Percentiles rank a stretch among this genome's conserved stretches.
Evolutionary conservation across 2,329 filamentous ascomycete genomes (phyloP).

Genomic region (Colletotrichum gloeosporioides): DNA sequence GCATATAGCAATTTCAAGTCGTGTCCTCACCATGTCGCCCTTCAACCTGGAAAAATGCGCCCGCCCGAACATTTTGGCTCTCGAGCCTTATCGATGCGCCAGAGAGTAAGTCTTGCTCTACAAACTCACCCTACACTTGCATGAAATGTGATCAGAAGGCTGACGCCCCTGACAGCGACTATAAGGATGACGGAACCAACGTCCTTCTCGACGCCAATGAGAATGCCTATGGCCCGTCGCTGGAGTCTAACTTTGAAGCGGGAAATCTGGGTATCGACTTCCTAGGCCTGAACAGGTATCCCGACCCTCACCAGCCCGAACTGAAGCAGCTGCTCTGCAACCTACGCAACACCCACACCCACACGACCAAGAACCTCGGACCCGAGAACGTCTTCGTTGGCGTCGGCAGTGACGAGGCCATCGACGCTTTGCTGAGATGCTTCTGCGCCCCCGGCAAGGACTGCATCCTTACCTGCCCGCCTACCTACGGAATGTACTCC

Average conservation of each 20-base stretch:
- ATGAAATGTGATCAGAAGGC: background rate
- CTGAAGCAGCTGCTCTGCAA: constrained; percentile 88
- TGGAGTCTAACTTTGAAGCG: constrained; percentile 59
- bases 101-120: constrained; percentile 67
- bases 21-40: constrained; percentile 51
- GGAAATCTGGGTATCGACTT: constrained; percentile 72
- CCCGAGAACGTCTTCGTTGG: constrained; percentile 92
- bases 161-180: constrained; percentile 70
- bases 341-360: constrained; percentile 83
- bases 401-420: constrained; percentile 95
- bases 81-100: constrained; percentile 82
- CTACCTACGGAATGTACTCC: constrained; percentile 98
- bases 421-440: constrained; percentile 90
- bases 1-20: background rate
- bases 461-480: constrained; percentile 92
- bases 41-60: constrained; percentile 80
- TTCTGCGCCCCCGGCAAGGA: constrained; percentile 90
- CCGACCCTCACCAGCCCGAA: constrained; percentile 89
- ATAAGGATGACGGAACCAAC: constrained; percentile 97
- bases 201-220: constrained; percentile 97
- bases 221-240: constrained; percentile 89
- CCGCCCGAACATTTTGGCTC: constrained; percentile 75
- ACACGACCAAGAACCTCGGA: constrained; percentile 75
- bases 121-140: background rate
- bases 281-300: constrained; percentile 88